Conservation (phyloP, 1,284 basidiomycete species). For the Sporisorium sorghi region DNA sequence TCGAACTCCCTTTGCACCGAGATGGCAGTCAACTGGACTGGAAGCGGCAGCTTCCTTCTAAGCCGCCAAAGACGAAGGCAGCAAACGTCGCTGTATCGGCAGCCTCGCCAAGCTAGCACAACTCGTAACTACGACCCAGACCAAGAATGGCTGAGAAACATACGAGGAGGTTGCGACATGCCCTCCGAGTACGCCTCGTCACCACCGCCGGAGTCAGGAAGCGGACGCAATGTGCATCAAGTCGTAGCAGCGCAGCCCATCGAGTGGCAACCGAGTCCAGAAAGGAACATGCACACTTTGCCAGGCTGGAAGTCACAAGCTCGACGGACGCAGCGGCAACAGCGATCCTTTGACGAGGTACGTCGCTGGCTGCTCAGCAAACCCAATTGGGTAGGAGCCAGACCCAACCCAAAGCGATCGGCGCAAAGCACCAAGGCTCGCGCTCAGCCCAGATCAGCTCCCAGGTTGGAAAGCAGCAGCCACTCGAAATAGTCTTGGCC, state of each 20-base stretch:
- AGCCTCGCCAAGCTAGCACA: neutral
- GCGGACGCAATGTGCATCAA: neutral
- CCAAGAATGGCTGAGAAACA: slow-evolving; percentile 23
- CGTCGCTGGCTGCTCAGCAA: slow-evolving; percentile 26
- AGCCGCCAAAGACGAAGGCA: slow-evolving; percentile 20
- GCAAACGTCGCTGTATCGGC: neutral
- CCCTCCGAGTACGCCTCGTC: slow-evolving; percentile 11
- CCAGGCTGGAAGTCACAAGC: neutral
- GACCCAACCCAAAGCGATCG: neutral
- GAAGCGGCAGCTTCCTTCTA: slow-evolving; percentile 37
- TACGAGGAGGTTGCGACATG: neutral
- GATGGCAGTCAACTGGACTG: slow-evolving; percentile 53
- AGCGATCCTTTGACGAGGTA: neutral
- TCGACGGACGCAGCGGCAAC: neutral
- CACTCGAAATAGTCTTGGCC: slow-evolving; percentile 58
- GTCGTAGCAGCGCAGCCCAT: neutral
- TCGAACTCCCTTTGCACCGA: neutral
- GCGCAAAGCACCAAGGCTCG: neutral
- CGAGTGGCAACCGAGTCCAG: neutral
- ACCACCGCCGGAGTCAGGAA: slow-evolving; percentile 2
- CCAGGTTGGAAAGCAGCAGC: slow-evolving; percentile 52
- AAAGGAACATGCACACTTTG: neutral
- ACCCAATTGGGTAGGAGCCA: slow-evolving; percentile 31
- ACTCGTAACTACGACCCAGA: neutral
- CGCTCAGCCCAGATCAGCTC: slow-evolving; percentile 30